Base-by-base conservation (phyloP, 1,284 basidiomycete genomes). In the Boletus mariae region DNA sequence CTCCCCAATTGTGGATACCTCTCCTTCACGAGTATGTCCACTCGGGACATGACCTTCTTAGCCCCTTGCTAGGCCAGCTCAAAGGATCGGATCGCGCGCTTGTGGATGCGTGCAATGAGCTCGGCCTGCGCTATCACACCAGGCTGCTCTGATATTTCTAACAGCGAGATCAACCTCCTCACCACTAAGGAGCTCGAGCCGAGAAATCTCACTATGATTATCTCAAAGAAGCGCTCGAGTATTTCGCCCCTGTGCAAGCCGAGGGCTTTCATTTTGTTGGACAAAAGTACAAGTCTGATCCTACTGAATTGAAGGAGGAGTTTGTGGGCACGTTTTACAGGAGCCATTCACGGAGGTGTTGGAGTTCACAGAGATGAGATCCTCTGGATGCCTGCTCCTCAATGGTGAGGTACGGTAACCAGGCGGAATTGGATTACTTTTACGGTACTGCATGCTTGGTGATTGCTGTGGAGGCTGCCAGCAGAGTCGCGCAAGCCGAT, bases 71-170 rank as follows among this genome's bases (percentile, higher is more conserved):
- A 25, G 47, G 5, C 25, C 57, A 55, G 37, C 12, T 55, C 25
- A 58, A 58, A 45, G 56, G 56, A 10, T 45, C 75, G 40, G 70
- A 75, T 45, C 72, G 77, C 74, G 57, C 69, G 74, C 31, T 56
- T 53, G 15, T 63, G 26, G 71, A 73, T 1, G 51, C 45, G 1
- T 57, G 50, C 15, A 42, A 52, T 2, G 20, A 12, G 4, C 49
- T 55, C 4, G 53, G 45, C 6, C 43, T 59, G 5, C 17, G 10
- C 10, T 40, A 51, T 4, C 17, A 7, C 47, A 34, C 51, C 26
- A 45, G 43, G 11, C 13, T 49, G 4, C 12, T 49, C n/a, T 57
- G 15, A 6, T 0, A 2, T 55, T 12, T 3, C 4, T 4, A 4
- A 28, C 5, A 6, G 1, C 1, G 26, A 2, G 5, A 2, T 47